phyloP scores from a whole-genome alignment of 331 rosid genomes.

The Spiraea crenata region DNA sequence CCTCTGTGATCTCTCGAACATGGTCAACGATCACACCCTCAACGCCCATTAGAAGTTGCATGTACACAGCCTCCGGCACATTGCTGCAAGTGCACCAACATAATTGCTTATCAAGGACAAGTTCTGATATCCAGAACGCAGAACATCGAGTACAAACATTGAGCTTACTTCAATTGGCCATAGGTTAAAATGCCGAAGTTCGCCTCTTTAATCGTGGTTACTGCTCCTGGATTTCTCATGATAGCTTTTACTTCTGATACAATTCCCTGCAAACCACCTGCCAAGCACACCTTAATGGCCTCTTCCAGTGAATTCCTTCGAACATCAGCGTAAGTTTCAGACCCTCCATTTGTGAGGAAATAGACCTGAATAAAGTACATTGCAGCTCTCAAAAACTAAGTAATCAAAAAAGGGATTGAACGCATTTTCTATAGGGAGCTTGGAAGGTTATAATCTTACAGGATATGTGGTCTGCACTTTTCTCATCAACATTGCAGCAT shows the following conservation, averaged over 20 bases:
- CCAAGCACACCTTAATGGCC: slow-evolving; percentile 42
- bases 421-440: background rate
- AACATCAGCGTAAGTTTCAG: slow-evolving; percentile 24
- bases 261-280: slow-evolving; percentile 48
- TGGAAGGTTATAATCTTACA: slow-evolving; percentile 33
- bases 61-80: slow-evolving; percentile 27
- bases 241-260: slow-evolving; percentile 45
- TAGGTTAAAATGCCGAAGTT: slow-evolving; percentile 40
- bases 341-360: slow-evolving; percentile 53
- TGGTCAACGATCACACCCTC: slow-evolving; percentile 47
- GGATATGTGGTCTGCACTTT: slow-evolving; percentile 63
- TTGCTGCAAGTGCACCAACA: slow-evolving; percentile 29
- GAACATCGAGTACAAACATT: background rate
- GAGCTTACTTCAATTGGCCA: slow-evolving; percentile 45
- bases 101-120: background rate
- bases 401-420: background rate
- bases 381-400: background rate
- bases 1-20: slow-evolving; percentile 44
- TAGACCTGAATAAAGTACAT: slow-evolving; percentile 31
- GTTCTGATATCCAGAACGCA: background rate
- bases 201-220: slow-evolving; percentile 33
- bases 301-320: slow-evolving; percentile 56
- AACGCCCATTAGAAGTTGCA: slow-evolving; percentile 45
- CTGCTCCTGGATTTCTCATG: slow-evolving; percentile 35
- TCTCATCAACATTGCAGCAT: slow-evolving; percentile 56